Conservation (phyloP, 768 basidiomycete genomes). For the Tylopilus sp. region DNA sequence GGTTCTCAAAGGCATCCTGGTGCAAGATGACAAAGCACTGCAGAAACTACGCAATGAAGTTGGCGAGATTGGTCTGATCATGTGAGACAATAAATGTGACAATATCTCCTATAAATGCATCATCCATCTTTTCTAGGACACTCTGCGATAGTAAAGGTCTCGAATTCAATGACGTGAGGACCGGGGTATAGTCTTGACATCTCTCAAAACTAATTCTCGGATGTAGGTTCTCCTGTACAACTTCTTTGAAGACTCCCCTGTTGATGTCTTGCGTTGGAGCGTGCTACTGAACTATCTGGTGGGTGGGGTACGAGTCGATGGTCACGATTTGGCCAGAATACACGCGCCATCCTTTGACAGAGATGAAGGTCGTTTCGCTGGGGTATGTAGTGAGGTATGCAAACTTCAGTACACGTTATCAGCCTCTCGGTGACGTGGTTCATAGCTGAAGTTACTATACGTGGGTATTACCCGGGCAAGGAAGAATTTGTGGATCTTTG, state of each 20-base stretch:
- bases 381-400: conserved; percentile 56
- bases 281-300: conserved; percentile 46
- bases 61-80: conserved; percentile 55
- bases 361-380: conserved; percentile 47
- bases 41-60: conserved; percentile 47
- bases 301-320: conserved; percentile 15
- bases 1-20: conserved; percentile 53
- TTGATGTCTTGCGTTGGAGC: conserved; percentile 55
- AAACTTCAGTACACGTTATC: background rate
- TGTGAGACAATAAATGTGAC: conserved; percentile 39
- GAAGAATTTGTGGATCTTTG: conserved; percentile 68
- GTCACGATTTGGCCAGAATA: conserved; percentile 8
- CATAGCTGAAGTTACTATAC: conserved; percentile 63
- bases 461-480: conserved; percentile 70
- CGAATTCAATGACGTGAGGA: conserved; percentile 21
- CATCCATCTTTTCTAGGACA: conserved; percentile 17
- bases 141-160: conserved; percentile 33
- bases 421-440: background rate
- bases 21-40: conserved; percentile 55
- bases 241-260: conserved; percentile 65
- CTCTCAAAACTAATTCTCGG: background rate
- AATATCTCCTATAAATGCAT: background rate
- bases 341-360: conserved; percentile 43
- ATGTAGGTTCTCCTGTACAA: conserved; percentile 67
- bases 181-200: background rate